These are phyloP conservation scores for Amaranthus tricolor DNA, from an alignment of 179 eudicot genomes.

Conservation along the genomic window DNA sequence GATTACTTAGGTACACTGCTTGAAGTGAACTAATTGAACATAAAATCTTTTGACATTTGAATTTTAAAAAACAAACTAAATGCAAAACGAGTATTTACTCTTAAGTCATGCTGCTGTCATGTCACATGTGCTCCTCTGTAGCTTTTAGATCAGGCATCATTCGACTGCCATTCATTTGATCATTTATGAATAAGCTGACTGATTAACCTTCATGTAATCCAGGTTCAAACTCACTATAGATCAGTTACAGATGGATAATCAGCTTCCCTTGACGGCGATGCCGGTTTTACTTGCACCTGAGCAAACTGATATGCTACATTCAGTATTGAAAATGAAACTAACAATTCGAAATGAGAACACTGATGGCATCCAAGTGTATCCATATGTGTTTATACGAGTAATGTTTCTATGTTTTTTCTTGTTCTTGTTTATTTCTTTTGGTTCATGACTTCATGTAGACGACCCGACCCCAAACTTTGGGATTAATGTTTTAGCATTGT, in stretches of 20 bases:
- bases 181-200: conserved; percentile 7
- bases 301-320: conserved; percentile 65
- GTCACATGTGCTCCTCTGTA: neutral
- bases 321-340: conserved; percentile 81
- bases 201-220: conserved; percentile 19
- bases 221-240: conserved; percentile 94
- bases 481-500: too few relatives aligned
- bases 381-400: conserved; percentile 85
- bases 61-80: neutral
- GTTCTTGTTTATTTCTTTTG: neutral
- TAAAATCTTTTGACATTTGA: neutral
- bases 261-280: conserved; percentile 83
- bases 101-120: too few relatives aligned
- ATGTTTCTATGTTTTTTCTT: conserved; percentile 17
- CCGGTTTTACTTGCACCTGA: conserved; percentile 95
- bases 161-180: neutral
- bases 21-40: neutral
- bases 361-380: conserved; percentile 88
- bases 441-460: too few relatives aligned
- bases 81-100: neutral
- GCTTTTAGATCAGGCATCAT: neutral
- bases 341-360: conserved; percentile 75
- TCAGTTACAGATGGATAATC: conserved; percentile 87
- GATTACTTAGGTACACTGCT: neutral
- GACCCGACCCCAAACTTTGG: too few relatives aligned